Evolutionary conservation across 2,329 filamentous ascomycete genomes (phyloP), one percentile per base, ranked within the genome.

Genomic region (Hypoxylon sp.): DNA sequence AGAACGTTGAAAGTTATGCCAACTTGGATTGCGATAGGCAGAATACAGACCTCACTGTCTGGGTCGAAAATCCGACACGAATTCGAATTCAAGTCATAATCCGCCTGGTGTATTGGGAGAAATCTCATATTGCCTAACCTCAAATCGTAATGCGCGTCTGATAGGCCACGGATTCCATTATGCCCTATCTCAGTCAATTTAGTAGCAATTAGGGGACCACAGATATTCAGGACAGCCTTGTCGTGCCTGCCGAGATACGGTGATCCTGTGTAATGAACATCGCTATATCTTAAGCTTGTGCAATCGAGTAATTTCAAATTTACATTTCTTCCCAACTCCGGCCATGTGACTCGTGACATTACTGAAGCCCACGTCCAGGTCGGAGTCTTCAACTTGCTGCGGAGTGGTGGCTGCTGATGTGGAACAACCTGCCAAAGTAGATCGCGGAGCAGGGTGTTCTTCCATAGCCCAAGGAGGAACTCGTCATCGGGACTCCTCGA

Each of bases 281-380:
- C 46, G 25, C 17, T 30, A 17, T 32, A 10, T 7, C 9, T 17
- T 17, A 50, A 17, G 6, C 5, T 50, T 7, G 46, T 50, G 14
- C 46, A 50, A 30, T 32, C 25, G 32, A 50, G 46, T 19, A 50
- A 50, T 2, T 30, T 2, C 25, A 50, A n/a, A 11, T 32, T n/a
- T 17, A 3, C 3, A 4, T 30, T 32, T 50, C 14, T 32, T 50
- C 23, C 25, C 0, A 50, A 3, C 25, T 50, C 23, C 6, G 46
- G 23, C 46, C 46, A 50, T 50, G 46, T 50, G 14, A 50, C 46
- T 32, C 46, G 23, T 30, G 46, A 50, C 46, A 50, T 50, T 50
- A 50, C 14, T 19, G 46, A 50, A 14, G 46, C 46, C 46, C 46
- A 50, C 6, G 46, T 50, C 46, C 46, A 50, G 2, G 46, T 50